phyloP scores from a whole-genome alignment of 345 rosid species.

The Pistacia vera region DNA sequence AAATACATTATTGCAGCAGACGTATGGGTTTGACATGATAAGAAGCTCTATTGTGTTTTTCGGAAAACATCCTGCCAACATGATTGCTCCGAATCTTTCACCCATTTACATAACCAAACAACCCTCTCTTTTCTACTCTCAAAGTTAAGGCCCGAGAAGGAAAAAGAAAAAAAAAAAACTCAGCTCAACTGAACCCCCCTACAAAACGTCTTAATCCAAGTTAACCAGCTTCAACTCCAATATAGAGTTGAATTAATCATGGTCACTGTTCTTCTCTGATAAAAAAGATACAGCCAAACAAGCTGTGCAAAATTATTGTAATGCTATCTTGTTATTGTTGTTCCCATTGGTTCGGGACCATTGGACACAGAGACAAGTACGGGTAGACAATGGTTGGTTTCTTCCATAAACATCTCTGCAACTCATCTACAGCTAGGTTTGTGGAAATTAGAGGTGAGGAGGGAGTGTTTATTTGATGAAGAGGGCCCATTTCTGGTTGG shows the following conservation, averaged over 20 bases:
- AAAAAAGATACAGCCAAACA: neutral
- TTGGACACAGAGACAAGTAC: constrained; percentile 27
- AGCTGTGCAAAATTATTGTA: neutral
- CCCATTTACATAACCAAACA: neutral
- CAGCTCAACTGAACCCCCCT: neutral
- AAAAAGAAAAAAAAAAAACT: neutral
- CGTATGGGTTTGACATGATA: constrained; percentile 10
- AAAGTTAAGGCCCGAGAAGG: neutral
- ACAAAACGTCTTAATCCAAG: neutral
- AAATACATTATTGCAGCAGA: constrained; percentile 6
- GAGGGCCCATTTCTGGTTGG: constrained; percentile 17
- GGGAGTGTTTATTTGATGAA: constrained; percentile 19
- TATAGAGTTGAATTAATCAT: neutral
- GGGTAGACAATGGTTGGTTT: constrained; percentile 23
- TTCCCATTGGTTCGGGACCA: constrained; percentile 42
- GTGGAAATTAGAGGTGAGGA: neutral
- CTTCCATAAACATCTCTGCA: constrained; percentile 22
- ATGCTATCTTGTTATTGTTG: constrained; percentile 17
- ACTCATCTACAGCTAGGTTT: constrained; percentile 35
- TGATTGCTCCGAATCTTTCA: constrained; percentile 3
- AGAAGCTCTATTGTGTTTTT: neutral
- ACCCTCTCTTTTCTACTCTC: neutral
- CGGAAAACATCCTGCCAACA: constrained; percentile 2
- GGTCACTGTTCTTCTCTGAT: neutral
- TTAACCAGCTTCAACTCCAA: neutral